Conservation (phyloP, 495 filamentous ascomycete species). For the Xylaria grammica region DNA sequence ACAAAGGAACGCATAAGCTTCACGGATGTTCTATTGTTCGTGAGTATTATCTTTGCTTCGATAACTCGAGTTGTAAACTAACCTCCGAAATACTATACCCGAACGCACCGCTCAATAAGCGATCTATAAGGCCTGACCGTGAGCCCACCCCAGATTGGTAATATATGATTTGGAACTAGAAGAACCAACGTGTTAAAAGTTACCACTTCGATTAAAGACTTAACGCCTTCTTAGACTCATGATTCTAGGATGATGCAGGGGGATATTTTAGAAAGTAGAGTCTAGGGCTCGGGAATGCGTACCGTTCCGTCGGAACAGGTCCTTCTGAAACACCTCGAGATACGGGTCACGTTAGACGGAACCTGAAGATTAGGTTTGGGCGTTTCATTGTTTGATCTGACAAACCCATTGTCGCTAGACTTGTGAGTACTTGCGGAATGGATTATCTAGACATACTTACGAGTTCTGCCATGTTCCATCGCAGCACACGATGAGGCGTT, state of each 20-base stretch:
- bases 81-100: slow-evolving; percentile 55
- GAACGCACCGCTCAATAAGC: slow-evolving; percentile 56
- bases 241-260: too few species aligned
- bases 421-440: slow-evolving; percentile 1
- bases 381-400: slow-evolving; percentile 36
- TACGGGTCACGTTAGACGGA: slow-evolving; percentile 58
- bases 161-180: slow-evolving; percentile 48
- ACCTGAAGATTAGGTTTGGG: slow-evolving; percentile 39
- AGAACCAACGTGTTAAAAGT: not conserved
- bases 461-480: slow-evolving; percentile 56
- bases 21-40: slow-evolving; percentile 59
- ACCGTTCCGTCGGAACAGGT: slow-evolving; percentile 41
- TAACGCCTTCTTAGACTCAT: too few species aligned
- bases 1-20: slow-evolving; percentile 69
- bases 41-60: slow-evolving; percentile 22
- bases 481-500: slow-evolving; percentile 52
- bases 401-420: slow-evolving; percentile 43
- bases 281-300: not conserved
- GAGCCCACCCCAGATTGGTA: slow-evolving; percentile 60
- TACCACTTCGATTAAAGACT: too few species aligned
- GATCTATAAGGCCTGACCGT: slow-evolving; percentile 47
- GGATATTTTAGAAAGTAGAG: too few species aligned
- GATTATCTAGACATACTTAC: not conserved
- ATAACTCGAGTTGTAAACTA: slow-evolving; percentile 13
- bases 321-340: slow-evolving; percentile 47